A percentile compares a stretch with the other conserved stretches of the same genome.
Evolutionary conservation across 768 basidiomycete species (phyloP).

Genomic region (Gymnopilus junonius): DNA sequence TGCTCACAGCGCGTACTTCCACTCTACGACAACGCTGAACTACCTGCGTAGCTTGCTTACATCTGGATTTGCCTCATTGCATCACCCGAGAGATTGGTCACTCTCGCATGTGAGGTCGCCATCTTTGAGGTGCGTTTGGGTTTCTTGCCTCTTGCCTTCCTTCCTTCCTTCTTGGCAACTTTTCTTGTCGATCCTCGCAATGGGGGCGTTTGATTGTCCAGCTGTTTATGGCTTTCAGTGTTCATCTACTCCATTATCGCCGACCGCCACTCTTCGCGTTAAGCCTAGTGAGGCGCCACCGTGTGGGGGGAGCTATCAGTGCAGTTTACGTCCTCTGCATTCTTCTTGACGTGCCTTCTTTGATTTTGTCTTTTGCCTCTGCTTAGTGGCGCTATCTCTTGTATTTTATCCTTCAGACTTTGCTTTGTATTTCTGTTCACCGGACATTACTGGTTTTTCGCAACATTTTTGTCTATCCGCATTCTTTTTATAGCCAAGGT

Average conservation of each 20-base stretch:
- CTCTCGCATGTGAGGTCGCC: conserved; percentile 71
- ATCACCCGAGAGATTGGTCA: conserved; percentile 92
- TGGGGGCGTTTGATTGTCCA: background rate
- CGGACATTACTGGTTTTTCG: no score
- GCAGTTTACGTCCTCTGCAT: background rate
- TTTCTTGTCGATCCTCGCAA: background rate
- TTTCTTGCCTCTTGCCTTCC: background rate
- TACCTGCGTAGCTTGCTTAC: conserved; percentile 86
- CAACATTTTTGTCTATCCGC: background rate
- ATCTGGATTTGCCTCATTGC: conserved; percentile 92
- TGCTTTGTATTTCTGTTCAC: background rate
- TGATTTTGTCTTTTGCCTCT: background rate
- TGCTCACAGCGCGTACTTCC: conserved; percentile 83
- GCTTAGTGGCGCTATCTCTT: background rate
- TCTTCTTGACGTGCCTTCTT: background rate
- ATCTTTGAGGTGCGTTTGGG: conserved; percentile 18
- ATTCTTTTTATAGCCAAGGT: background rate
- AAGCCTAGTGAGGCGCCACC: background rate
- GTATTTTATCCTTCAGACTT: background rate
- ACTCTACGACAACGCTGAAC: conserved; percentile 93
- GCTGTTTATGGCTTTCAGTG: background rate
- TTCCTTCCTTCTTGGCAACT: background rate
- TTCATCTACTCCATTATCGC: background rate
- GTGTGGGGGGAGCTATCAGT: background rate
- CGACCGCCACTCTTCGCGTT: background rate